Evolutionary conservation across 2,329 filamentous ascomycete genomes (phyloP).

Genomic region (Alternaria dauci): DNA sequence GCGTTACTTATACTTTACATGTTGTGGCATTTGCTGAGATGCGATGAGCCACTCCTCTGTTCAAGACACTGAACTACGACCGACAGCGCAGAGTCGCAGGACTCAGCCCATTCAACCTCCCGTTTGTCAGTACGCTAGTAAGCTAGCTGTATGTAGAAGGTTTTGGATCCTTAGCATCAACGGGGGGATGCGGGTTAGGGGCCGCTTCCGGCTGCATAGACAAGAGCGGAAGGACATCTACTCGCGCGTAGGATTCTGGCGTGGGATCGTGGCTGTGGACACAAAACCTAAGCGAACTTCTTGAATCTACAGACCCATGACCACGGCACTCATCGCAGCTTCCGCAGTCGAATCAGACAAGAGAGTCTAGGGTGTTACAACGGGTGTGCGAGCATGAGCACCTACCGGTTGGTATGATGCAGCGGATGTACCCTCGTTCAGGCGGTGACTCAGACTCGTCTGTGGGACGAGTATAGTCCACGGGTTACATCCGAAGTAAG

Average conservation of each 20-base stretch:
- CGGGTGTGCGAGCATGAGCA: not conserved
- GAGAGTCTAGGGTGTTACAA: not conserved
- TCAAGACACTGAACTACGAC: not conserved
- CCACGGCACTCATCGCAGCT: not conserved
- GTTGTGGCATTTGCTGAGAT: not conserved
- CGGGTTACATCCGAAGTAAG: not conserved
- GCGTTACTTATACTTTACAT: not conserved
- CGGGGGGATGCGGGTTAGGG: not conserved
- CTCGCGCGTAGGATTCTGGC: not conserved
- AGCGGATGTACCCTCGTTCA: not conserved
- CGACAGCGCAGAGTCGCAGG: not conserved
- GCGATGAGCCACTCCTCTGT: not conserved
- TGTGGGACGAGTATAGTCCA: not conserved
- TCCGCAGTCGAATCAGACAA: not conserved
- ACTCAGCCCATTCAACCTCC: not conserved
- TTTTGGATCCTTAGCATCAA: not conserved
- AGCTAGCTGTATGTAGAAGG: not conserved
- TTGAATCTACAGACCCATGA: not conserved
- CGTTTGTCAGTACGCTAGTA: not conserved
- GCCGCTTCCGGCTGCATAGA: not conserved
- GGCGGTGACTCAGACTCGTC: not conserved
- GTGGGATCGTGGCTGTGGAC: conserved; percentile 3
- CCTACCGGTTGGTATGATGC: not conserved
- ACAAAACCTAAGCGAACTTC: not conserved
- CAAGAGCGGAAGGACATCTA: not conserved